These are phyloP conservation scores for Fusarium acutatum DNA, from an alignment of 2,329 filamentous ascomycete species.

Conservation along the genomic window DNA sequence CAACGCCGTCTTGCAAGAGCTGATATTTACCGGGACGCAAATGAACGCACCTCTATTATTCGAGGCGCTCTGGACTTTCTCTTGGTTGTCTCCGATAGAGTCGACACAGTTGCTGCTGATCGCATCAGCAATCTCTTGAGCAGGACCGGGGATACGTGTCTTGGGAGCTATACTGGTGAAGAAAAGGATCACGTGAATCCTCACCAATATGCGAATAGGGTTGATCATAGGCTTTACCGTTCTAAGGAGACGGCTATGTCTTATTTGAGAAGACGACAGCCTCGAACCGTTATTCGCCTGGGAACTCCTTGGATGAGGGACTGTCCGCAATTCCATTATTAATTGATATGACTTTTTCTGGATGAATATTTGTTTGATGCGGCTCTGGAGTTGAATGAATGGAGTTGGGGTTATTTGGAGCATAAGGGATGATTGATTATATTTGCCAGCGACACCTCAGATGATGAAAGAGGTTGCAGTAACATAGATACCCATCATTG, in stretches of 20 bases:
- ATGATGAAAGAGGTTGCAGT: background rate
- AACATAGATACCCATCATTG: background rate
- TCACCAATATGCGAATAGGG: background rate
- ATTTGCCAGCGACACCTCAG: background rate
- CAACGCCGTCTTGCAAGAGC: background rate
- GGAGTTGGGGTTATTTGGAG: too few species aligned
- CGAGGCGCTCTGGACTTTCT: slow-evolving; percentile 17
- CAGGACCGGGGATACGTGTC: background rate
- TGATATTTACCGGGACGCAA: background rate
- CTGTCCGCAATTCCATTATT: background rate
- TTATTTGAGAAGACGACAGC: background rate
- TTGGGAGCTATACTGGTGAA: slow-evolving; percentile 7
- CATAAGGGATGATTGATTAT: background rate
- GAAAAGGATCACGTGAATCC: background rate
- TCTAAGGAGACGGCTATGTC: slow-evolving; percentile 7
- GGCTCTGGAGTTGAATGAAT: background rate
- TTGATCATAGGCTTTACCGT: background rate
- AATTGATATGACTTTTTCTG: too few species aligned
- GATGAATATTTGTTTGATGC: background rate
- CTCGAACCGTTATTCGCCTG: background rate
- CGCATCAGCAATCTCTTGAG: background rate
- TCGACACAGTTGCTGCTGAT: background rate
- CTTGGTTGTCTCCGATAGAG: background rate
- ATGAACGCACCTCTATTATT: background rate
- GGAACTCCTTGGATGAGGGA: too few species aligned